Base-by-base conservation (phyloP, 768 basidiomycete genomes). In the Podaxis sp. region DNA sequence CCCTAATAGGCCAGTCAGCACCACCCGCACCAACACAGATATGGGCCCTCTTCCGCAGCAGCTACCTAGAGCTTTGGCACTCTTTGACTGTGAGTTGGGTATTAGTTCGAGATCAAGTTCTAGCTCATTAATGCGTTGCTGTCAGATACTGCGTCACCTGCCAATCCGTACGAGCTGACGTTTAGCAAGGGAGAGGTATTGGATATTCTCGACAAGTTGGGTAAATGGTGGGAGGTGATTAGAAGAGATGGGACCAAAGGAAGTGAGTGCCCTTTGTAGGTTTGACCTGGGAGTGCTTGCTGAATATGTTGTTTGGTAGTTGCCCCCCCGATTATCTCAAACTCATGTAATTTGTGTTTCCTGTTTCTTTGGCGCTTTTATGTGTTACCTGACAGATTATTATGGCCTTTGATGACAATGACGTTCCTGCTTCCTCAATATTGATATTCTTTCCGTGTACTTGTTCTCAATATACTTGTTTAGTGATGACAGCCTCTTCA, bases 211-310 rank as follows among this genome's bases (percentile, higher is more conserved):
- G 93, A 96, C 71, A 87, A 87, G 59, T 65, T 70, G 5, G 90
- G 89, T n/a, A 91, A 92, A 71, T 93, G 93, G 93, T 95, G 92
- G 92, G 88, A 89, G 68, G 90, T 87, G 17, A 84, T 79, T 68
- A 90, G 84, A 71, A 42, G 73, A 2, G 87, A 92, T 69, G 92
- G 90, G 57, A 70, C 71, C 4, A 68, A 79, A 62, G 89, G 89
- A 67, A 89, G 89, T 91, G 69, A 73, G 89, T 87, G 1, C 2
- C 66, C 22, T 54, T 46, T 57, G 60, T 57, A 22, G 57, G 9
- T 51, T 57, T 57, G 39, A 9, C 55, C 54, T 53, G 24, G 26
- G 52, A 39, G 40, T 57, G 22, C 15, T 13, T 24, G 12, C 44
- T 62, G 17, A 46, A n/a, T 44, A 19, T 59, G 58, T 52, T 38